These are phyloP conservation scores for Oenanthe sinensis DNA, from an alignment of 129 eudicot genomes.

Conservation along the genomic window DNA sequence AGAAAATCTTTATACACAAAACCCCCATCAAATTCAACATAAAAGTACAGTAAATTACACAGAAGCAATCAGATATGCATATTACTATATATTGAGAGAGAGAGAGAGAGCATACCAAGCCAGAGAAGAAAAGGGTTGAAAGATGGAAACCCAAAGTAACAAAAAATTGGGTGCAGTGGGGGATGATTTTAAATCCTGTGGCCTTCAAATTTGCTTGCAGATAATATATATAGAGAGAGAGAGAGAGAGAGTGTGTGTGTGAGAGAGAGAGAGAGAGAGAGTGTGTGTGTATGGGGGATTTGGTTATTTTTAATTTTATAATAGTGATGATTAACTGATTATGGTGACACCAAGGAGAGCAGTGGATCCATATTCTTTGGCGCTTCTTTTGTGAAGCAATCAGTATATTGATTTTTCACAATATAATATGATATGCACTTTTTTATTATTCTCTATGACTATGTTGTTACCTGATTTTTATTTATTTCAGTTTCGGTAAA, in stretches of 20 bases:
- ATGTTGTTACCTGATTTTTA: no score
- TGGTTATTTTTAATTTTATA: no score
- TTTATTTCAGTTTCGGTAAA: no score
- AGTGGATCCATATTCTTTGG: conserved; percentile 3
- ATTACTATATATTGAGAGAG: not conserved
- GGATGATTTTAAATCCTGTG: not conserved
- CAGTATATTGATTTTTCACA: not conserved
- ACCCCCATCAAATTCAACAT: not conserved
- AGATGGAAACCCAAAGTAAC: not conserved
- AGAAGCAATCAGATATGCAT: not conserved
- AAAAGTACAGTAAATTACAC: not conserved
- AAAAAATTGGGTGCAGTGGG: not conserved
- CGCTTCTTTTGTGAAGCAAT: not conserved
- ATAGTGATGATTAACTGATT: not conserved
- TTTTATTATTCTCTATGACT: no score
- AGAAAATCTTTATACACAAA: not conserved
- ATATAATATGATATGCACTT: not conserved
- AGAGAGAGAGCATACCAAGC: not conserved
- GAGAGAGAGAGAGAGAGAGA: not conserved
- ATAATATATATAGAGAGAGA: not conserved
- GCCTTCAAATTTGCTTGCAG: not conserved
- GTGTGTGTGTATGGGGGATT: not conserved
- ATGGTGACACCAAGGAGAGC: not conserved
- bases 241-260: not conserved
- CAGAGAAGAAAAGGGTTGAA: not conserved